phyloP scores from a whole-genome alignment of 2,329 filamentous ascomycete species.

The Mycosphaerella arachidis region DNA sequence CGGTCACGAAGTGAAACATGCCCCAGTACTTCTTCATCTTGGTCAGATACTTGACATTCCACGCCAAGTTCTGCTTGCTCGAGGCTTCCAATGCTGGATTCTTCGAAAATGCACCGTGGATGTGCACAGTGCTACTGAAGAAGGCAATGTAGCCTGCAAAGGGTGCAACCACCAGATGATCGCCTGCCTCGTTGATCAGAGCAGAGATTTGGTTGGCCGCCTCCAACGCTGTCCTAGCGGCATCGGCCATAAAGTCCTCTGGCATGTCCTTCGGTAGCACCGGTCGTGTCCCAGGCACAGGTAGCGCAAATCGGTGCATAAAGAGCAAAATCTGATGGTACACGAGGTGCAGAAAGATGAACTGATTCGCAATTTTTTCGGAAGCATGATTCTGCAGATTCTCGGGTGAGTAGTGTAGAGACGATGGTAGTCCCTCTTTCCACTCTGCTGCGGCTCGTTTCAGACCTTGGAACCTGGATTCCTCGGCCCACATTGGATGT shows the following conservation, averaged over 20 bases:
- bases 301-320: constrained; percentile 80
- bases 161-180: constrained; percentile 77
- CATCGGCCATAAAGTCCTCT: constrained; percentile 70
- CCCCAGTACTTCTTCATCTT: constrained; percentile 99
- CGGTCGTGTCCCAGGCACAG: constrained; percentile 58
- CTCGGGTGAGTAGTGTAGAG: constrained; percentile 69
- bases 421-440: constrained; percentile 62
- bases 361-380: constrained; percentile 83
- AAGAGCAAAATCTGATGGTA: constrained; percentile 88
- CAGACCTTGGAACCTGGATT: constrained; percentile 71
- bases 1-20: constrained; percentile 95
- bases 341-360: constrained; percentile 84
- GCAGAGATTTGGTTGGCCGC: constrained; percentile 84
- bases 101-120: constrained; percentile 85
- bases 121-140: constrained; percentile 87
- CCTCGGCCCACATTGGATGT: constrained; percentile 72
- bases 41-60: constrained; percentile 83
- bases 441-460: constrained; percentile 68
- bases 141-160: constrained; percentile 96
- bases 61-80: constrained; percentile 78
- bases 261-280: constrained; percentile 61
- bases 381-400: constrained; percentile 82
- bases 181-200: constrained; percentile 73
- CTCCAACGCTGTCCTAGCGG: constrained; percentile 70
- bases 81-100: constrained; percentile 69